Evolutionary conservation across 2,329 filamentous ascomycete species (phyloP).

Genomic region (Macroventuria anomochaeta): DNA sequence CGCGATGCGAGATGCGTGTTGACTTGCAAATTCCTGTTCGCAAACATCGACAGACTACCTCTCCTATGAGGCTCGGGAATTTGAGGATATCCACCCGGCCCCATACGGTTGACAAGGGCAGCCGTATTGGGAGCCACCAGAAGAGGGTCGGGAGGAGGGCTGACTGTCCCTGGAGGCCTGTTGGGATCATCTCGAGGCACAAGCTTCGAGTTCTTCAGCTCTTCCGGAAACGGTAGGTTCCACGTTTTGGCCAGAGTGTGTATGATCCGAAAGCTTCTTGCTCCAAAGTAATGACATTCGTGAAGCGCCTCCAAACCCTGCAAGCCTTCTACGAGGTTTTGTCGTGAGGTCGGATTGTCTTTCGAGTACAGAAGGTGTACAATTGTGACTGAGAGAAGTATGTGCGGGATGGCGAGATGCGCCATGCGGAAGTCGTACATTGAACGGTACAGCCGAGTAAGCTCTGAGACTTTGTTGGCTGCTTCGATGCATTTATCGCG

Average conservation of each 20-base stretch:
- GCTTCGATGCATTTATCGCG: conserved; percentile 67
- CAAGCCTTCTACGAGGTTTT: conserved; percentile 52
- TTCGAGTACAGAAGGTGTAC: conserved; percentile 56
- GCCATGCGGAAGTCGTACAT: conserved; percentile 54
- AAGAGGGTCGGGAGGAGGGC: conserved; percentile 30
- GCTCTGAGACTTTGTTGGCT: conserved; percentile 53
- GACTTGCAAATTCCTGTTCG: conserved; percentile 22
- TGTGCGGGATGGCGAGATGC: conserved; percentile 48
- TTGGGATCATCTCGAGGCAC: conserved; percentile 27
- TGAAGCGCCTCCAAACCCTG: conserved; percentile 52
- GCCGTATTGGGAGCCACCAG: conserved; percentile 24
- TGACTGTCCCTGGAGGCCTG: conserved; percentile 21
- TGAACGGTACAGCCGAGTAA: conserved; percentile 53
- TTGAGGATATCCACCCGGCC: conserved; percentile 11
- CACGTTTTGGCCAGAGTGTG: conserved; percentile 52
- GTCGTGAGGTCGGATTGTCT: conserved; percentile 42
- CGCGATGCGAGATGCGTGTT: conserved; percentile 26
- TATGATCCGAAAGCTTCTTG: conserved; percentile 53
- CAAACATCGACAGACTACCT: conserved; percentile 44
- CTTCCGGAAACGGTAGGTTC: conserved; percentile 53
- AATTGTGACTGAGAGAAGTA: conserved; percentile 52
- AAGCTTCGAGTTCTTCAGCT: conserved; percentile 35
- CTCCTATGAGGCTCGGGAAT: conserved; percentile 21
- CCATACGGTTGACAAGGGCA: conserved; percentile 18
- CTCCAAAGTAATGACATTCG: conserved; percentile 53